A percentile compares a stretch with the other conserved stretches of the same genome.
Conservation (phyloP, 352 stramenopile genomes). For the Albugo laibachii region DNA sequence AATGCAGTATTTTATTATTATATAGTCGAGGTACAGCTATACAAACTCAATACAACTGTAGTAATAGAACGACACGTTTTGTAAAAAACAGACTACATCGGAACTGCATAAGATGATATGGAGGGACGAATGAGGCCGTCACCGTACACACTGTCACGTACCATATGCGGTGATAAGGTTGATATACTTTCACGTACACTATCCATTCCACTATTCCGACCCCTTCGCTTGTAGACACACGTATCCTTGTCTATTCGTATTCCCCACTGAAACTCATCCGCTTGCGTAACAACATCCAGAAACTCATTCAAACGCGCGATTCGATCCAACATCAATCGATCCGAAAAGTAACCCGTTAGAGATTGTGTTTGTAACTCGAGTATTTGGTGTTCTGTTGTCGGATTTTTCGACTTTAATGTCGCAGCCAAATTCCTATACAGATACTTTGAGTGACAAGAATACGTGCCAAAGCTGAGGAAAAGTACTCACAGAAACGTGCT, state of each 20-base stretch:
- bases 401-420: constrained; percentile 68
- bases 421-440: constrained; percentile 38
- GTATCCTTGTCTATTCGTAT: constrained; percentile 83
- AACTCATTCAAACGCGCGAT: constrained; percentile 78
- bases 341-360: constrained; percentile 63
- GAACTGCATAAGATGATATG: too few relatives aligned
- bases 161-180: too few relatives aligned
- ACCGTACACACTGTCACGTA: too few relatives aligned
- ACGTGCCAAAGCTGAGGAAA: not conserved
- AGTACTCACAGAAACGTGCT: constrained; percentile 62
- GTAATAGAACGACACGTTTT: too few relatives aligned
- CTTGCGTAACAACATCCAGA: constrained; percentile 63
- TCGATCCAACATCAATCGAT: constrained; percentile 68
- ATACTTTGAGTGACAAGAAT: not conserved
- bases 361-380: constrained; percentile 68
- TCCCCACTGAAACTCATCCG: constrained; percentile 73
- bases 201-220: not conserved
- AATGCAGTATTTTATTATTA: too few relatives aligned
- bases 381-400: constrained; percentile 44
- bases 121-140: too few relatives aligned
- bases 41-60: too few relatives aligned
- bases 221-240: constrained; percentile 76
- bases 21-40: too few relatives aligned
- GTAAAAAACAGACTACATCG: too few relatives aligned
- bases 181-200: too few relatives aligned